Conservation (phyloP, 768 basidiomycete species). For the Polyporus arcularius region DNA sequence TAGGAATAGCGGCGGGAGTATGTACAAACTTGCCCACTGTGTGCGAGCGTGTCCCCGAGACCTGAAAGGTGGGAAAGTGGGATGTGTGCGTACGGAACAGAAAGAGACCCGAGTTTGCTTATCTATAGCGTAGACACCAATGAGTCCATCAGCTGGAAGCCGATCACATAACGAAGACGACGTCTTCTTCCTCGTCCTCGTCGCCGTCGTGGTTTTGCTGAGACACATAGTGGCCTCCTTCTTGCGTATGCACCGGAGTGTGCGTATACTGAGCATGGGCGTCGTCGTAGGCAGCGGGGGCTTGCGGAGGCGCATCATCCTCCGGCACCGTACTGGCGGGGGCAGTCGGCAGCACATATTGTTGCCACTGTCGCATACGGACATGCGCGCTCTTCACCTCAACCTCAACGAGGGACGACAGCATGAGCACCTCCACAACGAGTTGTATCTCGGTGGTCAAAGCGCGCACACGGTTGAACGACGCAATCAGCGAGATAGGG, state of each 20-base stretch:
- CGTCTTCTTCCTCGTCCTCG: slow-evolving; percentile 73
- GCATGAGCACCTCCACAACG: slow-evolving; percentile 67
- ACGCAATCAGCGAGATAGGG: slow-evolving; percentile 74
- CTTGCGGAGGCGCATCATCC: not conserved
- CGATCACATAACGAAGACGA: slow-evolving; percentile 69
- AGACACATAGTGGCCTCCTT: slow-evolving; percentile 38
- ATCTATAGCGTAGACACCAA: not conserved
- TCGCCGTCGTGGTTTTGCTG: slow-evolving; percentile 36
- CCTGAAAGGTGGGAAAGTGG: not conserved
- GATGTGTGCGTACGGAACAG: not conserved
- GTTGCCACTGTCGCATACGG: slow-evolving; percentile 67
- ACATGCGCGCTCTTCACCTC: slow-evolving; percentile 73
- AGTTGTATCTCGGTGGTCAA: slow-evolving; percentile 60
- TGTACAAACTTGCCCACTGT: slow-evolving; percentile 1
- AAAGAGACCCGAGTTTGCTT: not conserved
- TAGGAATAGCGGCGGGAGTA: slow-evolving; percentile 8
- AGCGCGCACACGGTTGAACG: slow-evolving; percentile 81
- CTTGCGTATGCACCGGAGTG: slow-evolving; percentile 1
- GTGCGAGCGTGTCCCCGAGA: not conserved
- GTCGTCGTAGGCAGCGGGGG: not conserved
- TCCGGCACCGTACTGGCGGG: not conserved
- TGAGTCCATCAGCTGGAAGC: slow-evolving; percentile 16
- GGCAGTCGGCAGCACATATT: slow-evolving; percentile 66
- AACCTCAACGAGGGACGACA: slow-evolving; percentile 72
- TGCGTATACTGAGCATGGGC: not conserved